Percentiles rank a stretch among this genome's conserved stretches.
phyloP scores from a whole-genome alignment of 2,329 filamentous ascomycete species.

The Teratosphaeria epicoccoides region DNA sequence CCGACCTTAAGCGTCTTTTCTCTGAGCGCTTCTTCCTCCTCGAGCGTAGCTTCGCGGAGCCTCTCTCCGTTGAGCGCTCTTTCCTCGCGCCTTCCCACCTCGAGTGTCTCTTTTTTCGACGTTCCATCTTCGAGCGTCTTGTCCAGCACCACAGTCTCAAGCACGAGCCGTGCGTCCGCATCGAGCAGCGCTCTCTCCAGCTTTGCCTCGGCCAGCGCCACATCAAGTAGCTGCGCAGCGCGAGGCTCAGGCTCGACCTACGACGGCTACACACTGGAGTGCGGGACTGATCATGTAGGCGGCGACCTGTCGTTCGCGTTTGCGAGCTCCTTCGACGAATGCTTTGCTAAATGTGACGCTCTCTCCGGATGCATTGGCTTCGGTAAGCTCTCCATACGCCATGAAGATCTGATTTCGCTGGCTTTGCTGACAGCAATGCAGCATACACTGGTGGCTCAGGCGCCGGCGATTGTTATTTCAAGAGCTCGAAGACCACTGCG shows the following conservation, averaged over 20 bases:
- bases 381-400: background rate
- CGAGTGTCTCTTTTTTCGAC: too few relatives aligned
- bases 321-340: constrained; percentile 2
- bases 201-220: background rate
- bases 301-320: background rate
- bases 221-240: background rate
- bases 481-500: background rate
- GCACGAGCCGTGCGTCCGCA: background rate
- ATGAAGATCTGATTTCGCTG: background rate
- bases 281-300: constrained; percentile 1
- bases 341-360: constrained; percentile 7
- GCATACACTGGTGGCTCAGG: background rate
- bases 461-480: constrained; percentile 1
- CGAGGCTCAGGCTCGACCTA: background rate
- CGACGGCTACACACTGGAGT: constrained; percentile 2
- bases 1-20: background rate
- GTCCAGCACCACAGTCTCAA: background rate
- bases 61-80: background rate
- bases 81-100: background rate
- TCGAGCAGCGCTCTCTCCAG: background rate
- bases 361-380: constrained; percentile 9
- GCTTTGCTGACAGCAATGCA: background rate
- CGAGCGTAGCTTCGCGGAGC: background rate
- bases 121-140: too few relatives aligned
- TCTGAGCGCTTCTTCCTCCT: background rate